Evolutionary conservation across 352 stramenopile genomes (phyloP).

Genomic region (Globisporangium canariense): DNA sequence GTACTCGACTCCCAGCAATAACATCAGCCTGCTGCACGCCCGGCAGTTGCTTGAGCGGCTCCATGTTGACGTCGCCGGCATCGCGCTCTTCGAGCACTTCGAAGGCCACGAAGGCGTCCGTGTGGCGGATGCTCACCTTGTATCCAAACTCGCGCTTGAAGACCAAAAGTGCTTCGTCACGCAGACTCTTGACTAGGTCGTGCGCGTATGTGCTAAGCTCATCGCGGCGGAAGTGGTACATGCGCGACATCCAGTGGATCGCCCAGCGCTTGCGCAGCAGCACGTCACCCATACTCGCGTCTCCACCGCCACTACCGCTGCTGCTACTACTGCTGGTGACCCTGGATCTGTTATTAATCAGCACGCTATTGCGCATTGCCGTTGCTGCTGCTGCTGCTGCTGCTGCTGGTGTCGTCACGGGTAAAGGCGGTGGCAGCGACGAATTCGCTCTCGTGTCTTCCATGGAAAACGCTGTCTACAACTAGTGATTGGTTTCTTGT

Average conservation of each 20-base stretch:
- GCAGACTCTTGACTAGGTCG: slow-evolving; percentile 63
- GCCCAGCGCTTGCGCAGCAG: slow-evolving; percentile 50
- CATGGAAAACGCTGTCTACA: background rate
- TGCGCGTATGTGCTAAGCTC: slow-evolving; percentile 55
- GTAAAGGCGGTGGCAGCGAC: background rate
- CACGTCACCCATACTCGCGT: slow-evolving; percentile 49
- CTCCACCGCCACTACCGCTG: background rate
- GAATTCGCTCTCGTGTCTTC: background rate
- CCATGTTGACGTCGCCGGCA: slow-evolving; percentile 3
- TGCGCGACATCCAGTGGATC: slow-evolving; percentile 57
- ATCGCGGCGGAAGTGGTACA: slow-evolving; percentile 54
- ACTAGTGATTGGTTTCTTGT: no score
- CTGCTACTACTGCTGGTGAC: background rate
- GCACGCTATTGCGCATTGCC: background rate
- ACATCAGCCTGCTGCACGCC: background rate
- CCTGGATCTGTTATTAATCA: background rate
- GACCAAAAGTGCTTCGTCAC: slow-evolving; percentile 38
- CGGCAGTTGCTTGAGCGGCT: slow-evolving; percentile 1
- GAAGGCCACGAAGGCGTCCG: slow-evolving; percentile 48
- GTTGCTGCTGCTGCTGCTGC: background rate
- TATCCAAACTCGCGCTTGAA: slow-evolving; percentile 58
- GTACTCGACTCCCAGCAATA: background rate
- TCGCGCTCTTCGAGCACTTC: slow-evolving; percentile 53
- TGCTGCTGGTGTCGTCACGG: background rate
- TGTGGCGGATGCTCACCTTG: slow-evolving; percentile 58